Evolutionary conservation across 2,329 filamentous ascomycete species (phyloP).

Genomic region (Botrytis deweyae): DNA sequence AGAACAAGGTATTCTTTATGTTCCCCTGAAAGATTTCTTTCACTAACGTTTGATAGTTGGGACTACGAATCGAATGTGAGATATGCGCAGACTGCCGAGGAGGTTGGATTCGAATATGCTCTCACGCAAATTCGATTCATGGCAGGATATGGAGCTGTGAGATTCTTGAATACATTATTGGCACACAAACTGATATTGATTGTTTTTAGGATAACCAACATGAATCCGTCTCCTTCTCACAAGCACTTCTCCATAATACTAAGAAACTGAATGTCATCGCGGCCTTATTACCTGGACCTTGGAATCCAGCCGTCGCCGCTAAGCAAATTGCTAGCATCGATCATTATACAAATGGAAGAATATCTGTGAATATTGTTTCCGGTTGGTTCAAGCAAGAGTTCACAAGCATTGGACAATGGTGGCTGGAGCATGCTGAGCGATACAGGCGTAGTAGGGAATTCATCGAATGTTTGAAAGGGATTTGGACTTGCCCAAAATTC

Average conservation of each 20-base stretch:
- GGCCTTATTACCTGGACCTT: conserved; percentile 50
- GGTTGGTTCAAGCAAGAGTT: conserved; percentile 57
- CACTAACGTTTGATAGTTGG: conserved; percentile 40
- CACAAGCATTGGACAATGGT: conserved; percentile 52
- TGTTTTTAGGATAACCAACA: conserved; percentile 45
- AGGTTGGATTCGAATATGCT: conserved; percentile 51
- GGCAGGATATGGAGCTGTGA: conserved; percentile 48
- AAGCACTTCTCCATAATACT: conserved; percentile 49
- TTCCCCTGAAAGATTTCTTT: neutral
- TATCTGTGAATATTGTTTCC: conserved; percentile 53
- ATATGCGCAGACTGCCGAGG: conserved; percentile 51
- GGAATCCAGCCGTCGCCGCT: conserved; percentile 52
- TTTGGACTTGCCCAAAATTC: conserved; percentile 52
- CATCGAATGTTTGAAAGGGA: conserved; percentile 51
- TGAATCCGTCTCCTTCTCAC: conserved; percentile 53
- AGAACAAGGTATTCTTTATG: conserved; percentile 39
- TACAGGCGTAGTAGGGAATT: conserved; percentile 51
- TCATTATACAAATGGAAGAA: conserved; percentile 51
- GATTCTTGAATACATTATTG: conserved; percentile 4
- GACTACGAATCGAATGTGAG: conserved; percentile 49
- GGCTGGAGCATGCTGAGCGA: conserved; percentile 53
- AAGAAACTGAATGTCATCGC: conserved; percentile 52
- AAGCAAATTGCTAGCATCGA: conserved; percentile 56
- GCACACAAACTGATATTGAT: neutral
- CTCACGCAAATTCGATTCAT: conserved; percentile 54